phyloP scores from a whole-genome alignment of 1,284 basidiomycete species.

The Agaricales sp. region DNA sequence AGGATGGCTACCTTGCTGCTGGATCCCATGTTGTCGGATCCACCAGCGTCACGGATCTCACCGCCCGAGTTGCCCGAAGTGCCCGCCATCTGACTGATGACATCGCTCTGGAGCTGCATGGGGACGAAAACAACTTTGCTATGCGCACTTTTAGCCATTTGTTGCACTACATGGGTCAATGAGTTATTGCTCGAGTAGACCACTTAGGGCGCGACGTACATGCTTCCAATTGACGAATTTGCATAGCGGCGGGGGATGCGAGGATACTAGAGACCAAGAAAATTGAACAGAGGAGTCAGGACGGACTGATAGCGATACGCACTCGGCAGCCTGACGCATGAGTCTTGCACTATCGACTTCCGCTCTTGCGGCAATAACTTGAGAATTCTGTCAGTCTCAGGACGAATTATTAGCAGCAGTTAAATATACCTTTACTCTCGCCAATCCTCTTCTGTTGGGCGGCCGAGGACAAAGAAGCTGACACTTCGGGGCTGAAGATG shows the following conservation, averaged over 20 bases:
- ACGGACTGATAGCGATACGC: background rate
- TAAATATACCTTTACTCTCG: slow-evolving; percentile 58
- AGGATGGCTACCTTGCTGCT: background rate
- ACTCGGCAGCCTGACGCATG: slow-evolving; percentile 86
- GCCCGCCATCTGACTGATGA: slow-evolving; percentile 37
- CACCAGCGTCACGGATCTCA: background rate
- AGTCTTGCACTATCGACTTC: slow-evolving; percentile 92
- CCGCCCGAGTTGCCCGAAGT: slow-evolving; percentile 6
- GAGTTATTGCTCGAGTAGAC: no score
- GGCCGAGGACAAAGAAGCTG: slow-evolving; percentile 85
- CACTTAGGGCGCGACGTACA: slow-evolving; percentile 52
- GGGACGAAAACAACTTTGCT: slow-evolving; percentile 92
- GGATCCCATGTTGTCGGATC: background rate
- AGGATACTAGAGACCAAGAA: slow-evolving; percentile 55
- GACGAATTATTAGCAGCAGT: background rate
- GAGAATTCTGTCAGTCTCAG: background rate
- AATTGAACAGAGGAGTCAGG: background rate
- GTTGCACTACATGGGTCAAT: slow-evolving; percentile 45
- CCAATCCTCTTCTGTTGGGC: slow-evolving; percentile 94
- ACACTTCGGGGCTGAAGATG: slow-evolving; percentile 87
- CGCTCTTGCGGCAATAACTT: slow-evolving; percentile 88
- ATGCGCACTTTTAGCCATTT: slow-evolving; percentile 63
- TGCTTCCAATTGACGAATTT: slow-evolving; percentile 92
- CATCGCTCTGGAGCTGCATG: slow-evolving; percentile 80
- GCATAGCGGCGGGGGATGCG: slow-evolving; percentile 91